Evolutionary conservation across 768 basidiomycete genomes (phyloP), one percentile per base, ranked within the genome.

Genomic region (Serendipita vermifera): DNA sequence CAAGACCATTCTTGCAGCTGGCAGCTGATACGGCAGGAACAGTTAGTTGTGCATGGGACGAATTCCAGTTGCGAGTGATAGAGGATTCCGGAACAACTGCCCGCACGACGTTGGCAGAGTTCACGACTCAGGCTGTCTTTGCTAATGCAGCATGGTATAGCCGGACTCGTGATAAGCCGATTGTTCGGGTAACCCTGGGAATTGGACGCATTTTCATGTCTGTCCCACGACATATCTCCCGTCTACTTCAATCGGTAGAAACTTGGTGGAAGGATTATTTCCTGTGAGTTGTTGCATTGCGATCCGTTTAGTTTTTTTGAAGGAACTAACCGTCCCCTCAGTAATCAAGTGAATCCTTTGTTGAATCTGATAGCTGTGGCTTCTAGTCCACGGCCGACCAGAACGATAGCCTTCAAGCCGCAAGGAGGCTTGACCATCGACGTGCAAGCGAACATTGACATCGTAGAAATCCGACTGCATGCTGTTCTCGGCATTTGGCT

Each of bases 401-500:
- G 46, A 51, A 51, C n/a, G 24, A 31, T 51, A 11, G 5, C 24
- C 9, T 51, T 51, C 46, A 51, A 51, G 32, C 46, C 20, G 7
- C 46, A 51, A 51, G 24, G 46, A 5, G 46, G 46, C 7, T n/a
- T 51, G 17, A 31, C 22, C n/a, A 20, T 51, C 24, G 46, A 51
- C 9, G n/a, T 51, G n/a, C 46, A 51, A 31, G 17, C 46, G 5
- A n/a, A 51, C 46, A 31, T 51, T n/a, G 17, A 22, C 26, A 31
- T 7, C 7, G 29, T 31, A 11, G 46, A 51, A 31, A 51, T 51
- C 29, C 46, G 46, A 7, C 27, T 51, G n/a, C 46, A 51, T n/a
- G 46, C 46, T 31, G 46, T 51, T 7, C 46, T 51, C 15, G 46
- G 46, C n/a, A 31, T 51, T n/a, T 51, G 46, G 46, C 46, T 51